phyloP scores from a whole-genome alignment of 352 stramenopile genomes.

The Globisporangium solare region DNA sequence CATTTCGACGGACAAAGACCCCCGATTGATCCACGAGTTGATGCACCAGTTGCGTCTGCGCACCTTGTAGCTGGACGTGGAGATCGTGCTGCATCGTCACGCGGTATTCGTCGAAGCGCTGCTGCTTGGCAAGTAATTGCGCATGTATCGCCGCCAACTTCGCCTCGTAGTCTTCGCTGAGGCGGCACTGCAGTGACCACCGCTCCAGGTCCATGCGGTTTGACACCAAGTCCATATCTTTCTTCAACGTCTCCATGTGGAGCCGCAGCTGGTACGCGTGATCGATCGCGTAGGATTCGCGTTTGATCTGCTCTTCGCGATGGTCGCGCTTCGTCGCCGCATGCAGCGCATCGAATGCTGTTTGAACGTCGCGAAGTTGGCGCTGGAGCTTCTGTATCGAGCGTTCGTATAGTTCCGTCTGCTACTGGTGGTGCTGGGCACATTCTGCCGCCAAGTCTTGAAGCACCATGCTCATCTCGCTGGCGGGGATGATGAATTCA shows the following conservation, averaged over 20 bases:
- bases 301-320: conserved; percentile 28
- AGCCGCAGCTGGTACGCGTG: conserved; percentile 41
- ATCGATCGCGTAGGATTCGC: conserved; percentile 40
- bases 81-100: conserved; percentile 57
- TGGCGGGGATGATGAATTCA: conserved; percentile 17
- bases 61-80: conserved; percentile 43
- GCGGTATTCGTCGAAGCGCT: conserved; percentile 64
- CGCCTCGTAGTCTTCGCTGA: conserved; percentile 51
- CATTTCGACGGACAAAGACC: conserved; percentile 40
- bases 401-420: not conserved
- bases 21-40: conserved; percentile 60
- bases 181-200: conserved; percentile 33
- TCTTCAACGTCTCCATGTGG: conserved; percentile 26
- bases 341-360: not conserved
- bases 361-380: conserved; percentile 3
- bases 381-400: not conserved
- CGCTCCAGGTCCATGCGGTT: conserved; percentile 33
- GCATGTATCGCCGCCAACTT: conserved; percentile 48
- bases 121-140: conserved; percentile 47
- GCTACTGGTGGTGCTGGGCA: not conserved
- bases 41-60: conserved; percentile 48
- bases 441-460: conserved; percentile 11
- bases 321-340: conserved; percentile 1
- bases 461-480: conserved; percentile 14
- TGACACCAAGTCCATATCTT: conserved; percentile 23